A percentile compares a stretch with the other conserved stretches of the same genome.
Evolutionary conservation across 139 green algal species (phyloP).

Genomic region (Asterochloris sp.): DNA sequence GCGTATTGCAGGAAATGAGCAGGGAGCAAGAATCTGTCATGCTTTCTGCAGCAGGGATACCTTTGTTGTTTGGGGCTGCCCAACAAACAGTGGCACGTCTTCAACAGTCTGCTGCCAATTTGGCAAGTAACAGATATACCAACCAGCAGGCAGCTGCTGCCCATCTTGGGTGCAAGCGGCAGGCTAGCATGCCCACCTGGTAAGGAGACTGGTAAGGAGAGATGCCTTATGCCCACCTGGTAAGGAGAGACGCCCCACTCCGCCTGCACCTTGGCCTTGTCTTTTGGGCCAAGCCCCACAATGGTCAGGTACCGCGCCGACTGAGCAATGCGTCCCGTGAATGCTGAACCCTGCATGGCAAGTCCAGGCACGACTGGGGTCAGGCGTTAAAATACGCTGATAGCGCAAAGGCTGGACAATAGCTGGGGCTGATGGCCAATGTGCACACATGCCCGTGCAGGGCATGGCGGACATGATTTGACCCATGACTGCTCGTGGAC

Average conservation of each 20-base stretch:
- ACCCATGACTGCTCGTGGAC: background rate
- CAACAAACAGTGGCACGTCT: too few species aligned
- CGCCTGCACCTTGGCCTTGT: conserved; percentile 27
- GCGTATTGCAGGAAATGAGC: too few species aligned
- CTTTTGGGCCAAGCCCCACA: conserved; percentile 66
- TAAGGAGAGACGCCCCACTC: conserved; percentile 57
- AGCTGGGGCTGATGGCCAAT: background rate
- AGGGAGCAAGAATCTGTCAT: too few species aligned
- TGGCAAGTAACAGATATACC: too few species aligned
- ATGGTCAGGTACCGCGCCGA: conserved; percentile 46
- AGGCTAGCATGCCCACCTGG: too few species aligned
- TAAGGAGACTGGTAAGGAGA: background rate
- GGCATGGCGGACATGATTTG: background rate
- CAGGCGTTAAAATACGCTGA: background rate
- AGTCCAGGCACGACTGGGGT: background rate
- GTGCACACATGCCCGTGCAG: background rate
- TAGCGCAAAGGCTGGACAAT: background rate
- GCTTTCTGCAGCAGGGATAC: too few species aligned
- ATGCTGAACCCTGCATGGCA: conserved; percentile 28
- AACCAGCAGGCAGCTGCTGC: too few species aligned
- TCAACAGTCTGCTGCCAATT: too few species aligned
- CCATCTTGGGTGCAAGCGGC: too few species aligned
- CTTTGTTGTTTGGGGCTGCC: too few species aligned
- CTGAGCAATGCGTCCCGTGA: conserved; percentile 20
- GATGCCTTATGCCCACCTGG: conserved; percentile 20